These are phyloP conservation scores for Leishmania amazonensis DNA, from an alignment of 208 protist species.

Conservation along the genomic window DNA sequence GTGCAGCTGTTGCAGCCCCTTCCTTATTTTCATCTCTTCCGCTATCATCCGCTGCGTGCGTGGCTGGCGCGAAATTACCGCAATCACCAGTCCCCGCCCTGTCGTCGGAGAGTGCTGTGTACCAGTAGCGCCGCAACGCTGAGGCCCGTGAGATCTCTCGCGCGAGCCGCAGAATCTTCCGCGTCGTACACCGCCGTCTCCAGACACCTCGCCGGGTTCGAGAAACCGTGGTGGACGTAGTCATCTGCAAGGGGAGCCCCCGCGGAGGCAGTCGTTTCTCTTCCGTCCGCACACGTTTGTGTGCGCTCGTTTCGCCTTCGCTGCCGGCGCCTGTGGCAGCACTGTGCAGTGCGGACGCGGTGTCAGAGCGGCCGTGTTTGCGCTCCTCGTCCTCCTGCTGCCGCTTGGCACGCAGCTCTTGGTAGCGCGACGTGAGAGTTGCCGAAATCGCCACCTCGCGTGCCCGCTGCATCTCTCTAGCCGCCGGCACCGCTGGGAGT, in stretches of 20 bases:
- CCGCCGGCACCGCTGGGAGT: background rate
- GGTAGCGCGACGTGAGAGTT: slow-evolving; percentile 11
- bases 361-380: background rate
- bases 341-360: background rate
- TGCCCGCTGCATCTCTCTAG: background rate
- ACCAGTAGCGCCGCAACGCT: slow-evolving; percentile 31
- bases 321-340: background rate
- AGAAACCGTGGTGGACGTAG: background rate
- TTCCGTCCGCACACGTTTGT: background rate
- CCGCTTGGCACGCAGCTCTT: slow-evolving; percentile 16
- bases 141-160: slow-evolving; percentile 16
- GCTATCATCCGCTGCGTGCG: background rate
- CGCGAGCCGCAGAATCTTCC: slow-evolving; percentile 20
- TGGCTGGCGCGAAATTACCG: background rate
- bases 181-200: slow-evolving; percentile 21
- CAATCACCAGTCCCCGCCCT: background rate
- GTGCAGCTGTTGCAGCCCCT: background rate
- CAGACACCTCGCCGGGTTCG: slow-evolving; percentile 15
- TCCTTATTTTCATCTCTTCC: background rate
- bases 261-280: background rate
- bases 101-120: slow-evolving; percentile 8
- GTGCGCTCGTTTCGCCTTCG: background rate
- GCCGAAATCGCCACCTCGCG: slow-evolving; percentile 12
- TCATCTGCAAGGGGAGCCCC: background rate
- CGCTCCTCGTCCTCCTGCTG: slow-evolving; percentile 2